Evolutionary conservation across 2,329 filamentous ascomycete species (phyloP).

Genomic region (Neopestalotiopsis rosae): DNA sequence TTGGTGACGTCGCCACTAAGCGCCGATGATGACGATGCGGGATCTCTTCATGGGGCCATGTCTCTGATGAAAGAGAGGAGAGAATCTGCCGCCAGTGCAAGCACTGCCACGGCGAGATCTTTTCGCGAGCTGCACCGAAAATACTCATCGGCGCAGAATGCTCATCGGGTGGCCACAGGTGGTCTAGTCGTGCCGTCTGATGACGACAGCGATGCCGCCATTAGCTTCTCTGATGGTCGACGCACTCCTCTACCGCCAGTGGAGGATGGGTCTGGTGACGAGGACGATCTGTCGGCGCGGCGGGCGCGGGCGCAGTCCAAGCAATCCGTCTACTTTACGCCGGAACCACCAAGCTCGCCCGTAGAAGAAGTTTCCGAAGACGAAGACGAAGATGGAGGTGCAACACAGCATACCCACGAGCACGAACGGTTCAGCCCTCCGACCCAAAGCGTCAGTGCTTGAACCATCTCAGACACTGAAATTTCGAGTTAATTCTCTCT

Average conservation of each 20-base stretch:
- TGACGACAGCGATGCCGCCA: constrained; percentile 64
- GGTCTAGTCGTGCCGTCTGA: constrained; percentile 57
- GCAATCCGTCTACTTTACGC: constrained; percentile 46
- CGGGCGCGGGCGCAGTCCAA: constrained; percentile 21
- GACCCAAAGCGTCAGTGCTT: constrained; percentile 40
- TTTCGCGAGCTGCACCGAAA: constrained; percentile 67
- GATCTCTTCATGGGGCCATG: constrained; percentile 53
- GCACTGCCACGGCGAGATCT: constrained; percentile 70
- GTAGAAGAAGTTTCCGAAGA: constrained; percentile 26
- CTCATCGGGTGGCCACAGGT: constrained; percentile 26
- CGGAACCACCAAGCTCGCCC: constrained; percentile 44
- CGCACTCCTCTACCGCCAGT: constrained; percentile 61
- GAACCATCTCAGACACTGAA: constrained; percentile 12
- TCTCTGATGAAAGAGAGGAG: constrained; percentile 56
- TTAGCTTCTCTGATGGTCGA: constrained; percentile 65
- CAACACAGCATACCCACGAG: constrained; percentile 28
- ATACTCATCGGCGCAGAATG: constrained; percentile 56
- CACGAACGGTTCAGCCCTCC: constrained; percentile 38
- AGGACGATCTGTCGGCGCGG: constrained; percentile 22
- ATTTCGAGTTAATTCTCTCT: constrained; percentile 1
- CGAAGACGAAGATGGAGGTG: constrained; percentile 21
- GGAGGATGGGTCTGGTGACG: constrained; percentile 43
- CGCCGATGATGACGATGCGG: constrained; percentile 56
- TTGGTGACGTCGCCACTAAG: constrained; percentile 43
- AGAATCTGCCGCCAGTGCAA: constrained; percentile 67